These are phyloP conservation scores for Cryptococcus sp. DNA, from an alignment of 1,284 basidiomycete genomes.

Conservation along the genomic window DNA sequence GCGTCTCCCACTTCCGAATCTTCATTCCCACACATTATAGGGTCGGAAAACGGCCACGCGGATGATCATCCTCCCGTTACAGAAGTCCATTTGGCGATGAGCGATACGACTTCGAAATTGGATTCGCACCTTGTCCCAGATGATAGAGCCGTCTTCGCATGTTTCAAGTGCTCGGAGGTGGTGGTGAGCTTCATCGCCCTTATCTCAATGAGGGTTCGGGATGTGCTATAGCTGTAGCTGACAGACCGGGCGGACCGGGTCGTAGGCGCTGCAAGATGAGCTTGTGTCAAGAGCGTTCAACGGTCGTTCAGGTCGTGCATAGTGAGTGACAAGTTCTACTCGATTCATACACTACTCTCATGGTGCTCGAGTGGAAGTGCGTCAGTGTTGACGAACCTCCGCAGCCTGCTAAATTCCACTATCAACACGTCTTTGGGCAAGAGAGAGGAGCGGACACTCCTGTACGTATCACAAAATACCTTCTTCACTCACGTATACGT, in stretches of 20 bases:
- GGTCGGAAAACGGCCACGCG: neutral
- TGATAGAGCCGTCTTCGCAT: slow-evolving; percentile 44
- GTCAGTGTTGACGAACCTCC: neutral
- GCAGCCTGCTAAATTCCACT: slow-evolving; percentile 52
- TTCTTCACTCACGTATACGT: neutral
- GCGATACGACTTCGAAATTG: slow-evolving; percentile 18
- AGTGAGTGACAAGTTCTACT: slow-evolving; percentile 33
- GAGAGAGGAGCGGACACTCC: slow-evolving; percentile 45
- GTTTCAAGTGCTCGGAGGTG: slow-evolving; percentile 46
- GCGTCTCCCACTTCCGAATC: too few relatives aligned
- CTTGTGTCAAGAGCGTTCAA: slow-evolving; percentile 52
- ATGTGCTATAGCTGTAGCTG: neutral
- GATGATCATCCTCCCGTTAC: neutral
- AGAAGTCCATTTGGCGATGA: neutral
- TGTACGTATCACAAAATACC: slow-evolving; percentile 31
- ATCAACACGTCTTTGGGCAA: slow-evolving; percentile 52
- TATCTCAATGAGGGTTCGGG: neutral
- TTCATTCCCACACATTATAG: too few relatives aligned
- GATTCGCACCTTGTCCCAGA: slow-evolving; percentile 44
- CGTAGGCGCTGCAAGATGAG: slow-evolving; percentile 51
- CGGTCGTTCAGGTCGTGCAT: slow-evolving; percentile 50
- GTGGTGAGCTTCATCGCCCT: slow-evolving; percentile 27
- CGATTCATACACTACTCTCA: too few relatives aligned
- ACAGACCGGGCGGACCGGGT: neutral
- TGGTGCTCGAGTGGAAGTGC: too few relatives aligned